Percentiles rank a stretch among this genome's conserved stretches.
Conservation (phyloP, 768 basidiomycete species). For the Coprinopsis marcescibilis region DNA sequence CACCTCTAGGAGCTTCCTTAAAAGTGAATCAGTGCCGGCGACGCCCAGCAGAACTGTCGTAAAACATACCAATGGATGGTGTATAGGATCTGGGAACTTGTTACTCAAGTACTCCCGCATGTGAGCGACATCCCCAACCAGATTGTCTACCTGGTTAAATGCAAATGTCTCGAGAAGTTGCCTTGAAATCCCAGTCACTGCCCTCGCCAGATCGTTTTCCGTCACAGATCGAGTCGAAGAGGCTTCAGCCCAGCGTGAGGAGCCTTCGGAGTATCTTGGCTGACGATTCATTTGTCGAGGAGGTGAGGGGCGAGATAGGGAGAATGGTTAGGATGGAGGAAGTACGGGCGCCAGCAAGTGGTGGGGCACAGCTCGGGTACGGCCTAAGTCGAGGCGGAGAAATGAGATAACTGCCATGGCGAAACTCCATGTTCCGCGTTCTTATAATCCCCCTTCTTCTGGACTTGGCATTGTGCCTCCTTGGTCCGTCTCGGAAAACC, state of each 20-base stretch:
- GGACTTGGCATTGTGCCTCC: too few species aligned
- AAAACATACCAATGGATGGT: slow-evolving; percentile 4
- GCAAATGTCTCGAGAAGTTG: slow-evolving; percentile 12
- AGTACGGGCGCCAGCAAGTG: too few species aligned
- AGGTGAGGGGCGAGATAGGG: too few species aligned
- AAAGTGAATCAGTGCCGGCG: too few species aligned
- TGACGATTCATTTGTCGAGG: background rate
- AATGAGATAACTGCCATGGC: too few species aligned
- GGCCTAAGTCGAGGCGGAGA: too few species aligned
- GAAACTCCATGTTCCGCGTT: too few species aligned
- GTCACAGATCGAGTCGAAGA: slow-evolving; percentile 5
- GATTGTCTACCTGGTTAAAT: slow-evolving; percentile 9
- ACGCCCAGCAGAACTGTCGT: background rate
- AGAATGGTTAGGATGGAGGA: too few species aligned
- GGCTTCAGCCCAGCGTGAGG: background rate
- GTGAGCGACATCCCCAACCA: slow-evolving; percentile 9
- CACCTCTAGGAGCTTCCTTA: too few species aligned
- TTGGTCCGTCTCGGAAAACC: too few species aligned
- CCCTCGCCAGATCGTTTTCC: slow-evolving; percentile 5
- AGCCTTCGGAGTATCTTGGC: background rate
- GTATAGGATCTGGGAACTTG: slow-evolving; percentile 4
- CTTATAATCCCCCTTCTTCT: too few species aligned
- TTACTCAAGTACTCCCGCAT: slow-evolving; percentile 7
- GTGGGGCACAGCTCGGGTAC: too few species aligned
- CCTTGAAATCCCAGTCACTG: slow-evolving; percentile 7